A percentile compares a stretch with the other conserved stretches of the same genome.
These are phyloP conservation scores for Adansonia grandidieri DNA, from an alignment of 441 rosid species.

Conservation along the genomic window DNA sequence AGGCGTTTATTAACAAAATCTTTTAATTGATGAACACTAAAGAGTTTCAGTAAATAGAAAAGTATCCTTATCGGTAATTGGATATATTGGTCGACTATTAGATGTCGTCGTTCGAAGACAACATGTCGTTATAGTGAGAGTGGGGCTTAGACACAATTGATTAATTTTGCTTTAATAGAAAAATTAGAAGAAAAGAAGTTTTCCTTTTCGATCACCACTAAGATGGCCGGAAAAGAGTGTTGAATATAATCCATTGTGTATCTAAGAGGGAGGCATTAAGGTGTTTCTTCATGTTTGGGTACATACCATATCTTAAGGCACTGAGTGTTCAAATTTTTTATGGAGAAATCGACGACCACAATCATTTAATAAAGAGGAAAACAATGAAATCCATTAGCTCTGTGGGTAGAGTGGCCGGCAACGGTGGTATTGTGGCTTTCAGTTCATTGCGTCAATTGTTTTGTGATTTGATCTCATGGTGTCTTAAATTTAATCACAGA, in stretches of 20 bases:
- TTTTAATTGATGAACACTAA: background rate
- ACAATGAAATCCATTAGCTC: slow-evolving; percentile 1
- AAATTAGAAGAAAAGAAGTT: background rate
- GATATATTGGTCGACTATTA: background rate
- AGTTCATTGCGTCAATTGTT: background rate
- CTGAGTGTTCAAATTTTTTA: background rate
- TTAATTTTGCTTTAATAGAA: background rate
- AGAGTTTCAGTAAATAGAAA: background rate
- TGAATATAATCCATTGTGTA: background rate
- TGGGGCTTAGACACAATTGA: background rate
- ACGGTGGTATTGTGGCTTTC: slow-evolving; percentile 3
- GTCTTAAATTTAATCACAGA: too few relatives aligned
- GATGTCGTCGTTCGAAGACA: slow-evolving; percentile 5
- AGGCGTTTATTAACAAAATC: too few relatives aligned
- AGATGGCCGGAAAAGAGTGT: background rate
- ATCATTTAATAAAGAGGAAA: slow-evolving; percentile 8
- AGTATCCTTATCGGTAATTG: background rate
- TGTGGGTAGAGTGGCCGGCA: slow-evolving; percentile 25
- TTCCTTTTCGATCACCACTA: background rate
- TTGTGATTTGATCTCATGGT: slow-evolving; percentile 3
- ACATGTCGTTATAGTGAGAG: background rate
- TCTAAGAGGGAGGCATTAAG: background rate
- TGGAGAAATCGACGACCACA: slow-evolving; percentile 2
- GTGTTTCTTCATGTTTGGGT: background rate
- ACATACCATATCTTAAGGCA: slow-evolving; percentile 1